phyloP scores from a whole-genome alignment of 148 eudicot species.

The Polygonum maritimum region DNA sequence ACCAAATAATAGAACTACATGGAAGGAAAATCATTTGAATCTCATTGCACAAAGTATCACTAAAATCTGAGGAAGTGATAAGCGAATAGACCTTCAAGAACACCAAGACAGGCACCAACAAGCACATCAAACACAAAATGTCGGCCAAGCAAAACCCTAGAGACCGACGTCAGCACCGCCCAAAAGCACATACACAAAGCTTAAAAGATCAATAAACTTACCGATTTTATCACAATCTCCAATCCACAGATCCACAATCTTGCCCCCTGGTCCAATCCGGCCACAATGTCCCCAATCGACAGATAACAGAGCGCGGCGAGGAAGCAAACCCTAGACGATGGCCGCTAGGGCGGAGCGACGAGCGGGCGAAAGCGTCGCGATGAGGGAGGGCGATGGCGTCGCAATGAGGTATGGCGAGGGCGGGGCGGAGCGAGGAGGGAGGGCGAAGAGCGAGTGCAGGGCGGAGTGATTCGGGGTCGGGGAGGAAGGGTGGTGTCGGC shows the following conservation, averaged over 20 bases:
- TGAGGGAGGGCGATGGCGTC: conserved; percentile 50
- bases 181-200: conserved; percentile 26
- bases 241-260: conserved; percentile 23
- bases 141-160: conserved; percentile 74
- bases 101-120: conserved; percentile 63
- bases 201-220: conserved; percentile 17
- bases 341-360: conserved; percentile 84
- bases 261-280: conserved; percentile 25
- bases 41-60: background rate
- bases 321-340: conserved; percentile 64
- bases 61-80: conserved; percentile 28
- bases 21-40: background rate
- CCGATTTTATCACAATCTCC: conserved; percentile 17
- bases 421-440: conserved; percentile 37
- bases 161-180: conserved; percentile 47
- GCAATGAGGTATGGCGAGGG: conserved; percentile 51
- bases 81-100: conserved; percentile 44
- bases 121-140: conserved; percentile 68
- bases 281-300: conserved; percentile 15
- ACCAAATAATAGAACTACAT: background rate
- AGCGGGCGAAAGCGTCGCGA: conserved; percentile 44
- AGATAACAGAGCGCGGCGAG: conserved; percentile 38
- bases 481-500: too few species aligned
- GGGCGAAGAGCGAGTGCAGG: conserved; percentile 22
- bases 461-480: too few species aligned